These are phyloP conservation scores for Colletotrichum caudatum DNA, from an alignment of 2,329 filamentous ascomycete genomes.

Conservation along the genomic window DNA sequence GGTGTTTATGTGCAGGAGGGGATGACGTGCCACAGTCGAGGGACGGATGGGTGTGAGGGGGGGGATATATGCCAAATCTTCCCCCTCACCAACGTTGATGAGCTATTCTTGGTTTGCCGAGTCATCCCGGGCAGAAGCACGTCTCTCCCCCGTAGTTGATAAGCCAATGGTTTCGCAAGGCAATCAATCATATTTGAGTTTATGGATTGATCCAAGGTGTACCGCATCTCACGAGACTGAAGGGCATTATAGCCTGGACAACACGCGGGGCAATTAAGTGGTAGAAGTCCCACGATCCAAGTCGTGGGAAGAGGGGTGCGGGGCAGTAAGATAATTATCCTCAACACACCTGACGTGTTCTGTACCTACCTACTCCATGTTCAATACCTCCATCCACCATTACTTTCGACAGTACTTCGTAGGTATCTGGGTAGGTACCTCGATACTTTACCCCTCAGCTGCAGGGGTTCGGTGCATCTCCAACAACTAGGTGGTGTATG, in stretches of 20 bases:
- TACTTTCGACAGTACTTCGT: not conserved
- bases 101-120: slow-evolving; percentile 1
- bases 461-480: slow-evolving; percentile 20
- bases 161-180: not conserved
- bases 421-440: not conserved
- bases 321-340: slow-evolving; percentile 7
- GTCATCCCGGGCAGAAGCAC: not conserved
- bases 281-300: slow-evolving; percentile 17
- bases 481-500: not conserved
- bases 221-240: not conserved
- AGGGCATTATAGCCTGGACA: not conserved
- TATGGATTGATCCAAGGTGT: not conserved
- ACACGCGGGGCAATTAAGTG: slow-evolving; percentile 23
- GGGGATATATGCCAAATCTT: not conserved
- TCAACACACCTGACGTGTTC: not conserved
- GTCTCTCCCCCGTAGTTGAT: not conserved
- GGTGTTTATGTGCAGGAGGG: not conserved
- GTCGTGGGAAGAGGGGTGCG: slow-evolving; percentile 6
- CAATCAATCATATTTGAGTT: not conserved
- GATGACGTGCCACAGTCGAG: not conserved
- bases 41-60: not conserved
- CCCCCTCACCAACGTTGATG: not conserved
- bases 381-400: not conserved
- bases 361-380: not conserved
- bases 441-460: slow-evolving; percentile 29